phyloP scores from a whole-genome alignment of 176 grass and related monocot species.

The Aechmea fasciata region DNA sequence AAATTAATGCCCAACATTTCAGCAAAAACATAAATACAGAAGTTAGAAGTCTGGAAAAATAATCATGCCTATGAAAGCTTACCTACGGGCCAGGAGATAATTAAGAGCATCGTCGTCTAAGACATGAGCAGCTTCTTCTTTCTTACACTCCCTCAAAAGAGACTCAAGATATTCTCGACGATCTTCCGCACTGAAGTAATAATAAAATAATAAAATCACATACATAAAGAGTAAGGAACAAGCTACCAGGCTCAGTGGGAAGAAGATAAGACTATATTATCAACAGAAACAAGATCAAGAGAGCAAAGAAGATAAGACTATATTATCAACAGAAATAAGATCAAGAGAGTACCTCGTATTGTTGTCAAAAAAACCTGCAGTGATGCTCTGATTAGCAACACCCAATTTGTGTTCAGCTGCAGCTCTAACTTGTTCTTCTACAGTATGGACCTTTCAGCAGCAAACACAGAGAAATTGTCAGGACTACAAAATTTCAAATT shows the following conservation, averaged over 20 bases:
- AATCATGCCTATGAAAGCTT: constrained; percentile 10
- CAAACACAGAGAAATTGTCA: constrained; percentile 12
- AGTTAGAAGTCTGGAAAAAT: background rate
- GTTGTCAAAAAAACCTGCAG: constrained; percentile 98
- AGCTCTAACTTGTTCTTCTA: constrained; percentile 99
- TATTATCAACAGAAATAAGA: background rate
- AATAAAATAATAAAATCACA: constrained; percentile 8
- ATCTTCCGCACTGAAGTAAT: constrained; percentile 80
- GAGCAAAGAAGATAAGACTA: background rate
- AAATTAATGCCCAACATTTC: background rate
- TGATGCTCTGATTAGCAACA: constrained; percentile 99
- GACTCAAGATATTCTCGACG: constrained; percentile 92
- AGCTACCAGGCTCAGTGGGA: background rate
- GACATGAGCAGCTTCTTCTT: constrained; percentile 91
- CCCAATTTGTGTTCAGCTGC: constrained; percentile 97
- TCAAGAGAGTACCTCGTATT: constrained; percentile 65
- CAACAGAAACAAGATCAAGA: too few relatives aligned
- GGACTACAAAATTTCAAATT: background rate
- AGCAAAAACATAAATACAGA: constrained; percentile 13
- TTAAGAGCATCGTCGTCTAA: constrained; percentile 94
- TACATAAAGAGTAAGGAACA: constrained; percentile 14
- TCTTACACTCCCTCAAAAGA: constrained; percentile 85
- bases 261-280: too few relatives aligned
- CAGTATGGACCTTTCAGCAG: constrained; percentile 57
- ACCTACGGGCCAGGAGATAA: constrained; percentile 86